A percentile compares a stretch with the other conserved stretches of the same genome.
Conservation (phyloP, 1,284 basidiomycete species). For the Paramarasmius palmivorus region DNA sequence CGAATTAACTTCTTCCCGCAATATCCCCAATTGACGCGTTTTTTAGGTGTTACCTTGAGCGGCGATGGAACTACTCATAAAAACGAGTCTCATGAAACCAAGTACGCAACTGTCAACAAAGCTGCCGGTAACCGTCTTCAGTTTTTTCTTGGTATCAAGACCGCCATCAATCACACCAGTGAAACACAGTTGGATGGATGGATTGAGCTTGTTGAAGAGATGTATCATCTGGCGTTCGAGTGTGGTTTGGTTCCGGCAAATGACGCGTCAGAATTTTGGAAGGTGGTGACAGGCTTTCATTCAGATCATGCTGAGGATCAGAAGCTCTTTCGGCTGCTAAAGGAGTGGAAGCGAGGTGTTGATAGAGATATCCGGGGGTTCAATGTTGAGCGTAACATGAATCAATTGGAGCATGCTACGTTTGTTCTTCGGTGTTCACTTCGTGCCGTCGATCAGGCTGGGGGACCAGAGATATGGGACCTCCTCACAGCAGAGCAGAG, state of each 20-base stretch:
- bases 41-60: conserved; percentile 24
- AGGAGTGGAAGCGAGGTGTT: conserved; percentile 12
- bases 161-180: conserved; percentile 24
- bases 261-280: conserved; percentile 16
- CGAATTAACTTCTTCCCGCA: too few relatives aligned
- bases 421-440: not conserved
- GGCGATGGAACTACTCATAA: conserved; percentile 25
- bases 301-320: conserved; percentile 21
- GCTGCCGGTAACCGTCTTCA: not conserved
- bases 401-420: not conserved
- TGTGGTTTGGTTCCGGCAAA: conserved; percentile 12
- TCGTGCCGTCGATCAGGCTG: not conserved
- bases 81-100: conserved; percentile 21
- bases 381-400: not conserved
- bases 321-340: conserved; percentile 14
- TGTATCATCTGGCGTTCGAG: conserved; percentile 17
- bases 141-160: conserved; percentile 19
- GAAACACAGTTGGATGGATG: conserved; percentile 25
- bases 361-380: conserved; percentile 12
- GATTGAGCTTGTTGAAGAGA: conserved; percentile 18
- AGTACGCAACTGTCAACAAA: conserved; percentile 6
- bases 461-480: conserved; percentile 2
- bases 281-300: conserved; percentile 19
- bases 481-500: not conserved
- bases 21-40: too few relatives aligned